Base-by-base conservation (phyloP, 2,329 filamentous ascomycete genomes). In the Paramyrothecium roridum region DNA sequence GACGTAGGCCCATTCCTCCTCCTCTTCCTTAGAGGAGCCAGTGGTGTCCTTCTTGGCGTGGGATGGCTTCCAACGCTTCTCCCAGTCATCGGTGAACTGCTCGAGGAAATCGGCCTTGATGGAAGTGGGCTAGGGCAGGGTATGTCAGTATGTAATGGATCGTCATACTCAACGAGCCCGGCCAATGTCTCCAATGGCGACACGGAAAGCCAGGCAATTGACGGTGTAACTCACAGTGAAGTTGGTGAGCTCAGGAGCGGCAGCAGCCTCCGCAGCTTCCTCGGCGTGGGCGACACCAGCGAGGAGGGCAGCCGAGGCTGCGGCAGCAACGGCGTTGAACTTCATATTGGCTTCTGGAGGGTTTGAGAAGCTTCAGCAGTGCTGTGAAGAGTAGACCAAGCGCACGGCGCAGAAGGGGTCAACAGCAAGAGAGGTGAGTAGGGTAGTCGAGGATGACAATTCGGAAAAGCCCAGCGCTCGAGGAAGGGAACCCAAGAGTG, bases 11-110 rank as follows among this genome's bases (percentile, higher is more conserved):
- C 95, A 98, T 72, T 98, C 93, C 71, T 96, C 91, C 34, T 70
- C 68, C 12, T 62, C 63, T 63, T 96, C 91, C 58, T 87, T 86
- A 71, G 83, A 84, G 63, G 88, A 85, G 68, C 90, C 90, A 68
- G 79, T 76, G 61, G 75, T 81, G 63, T 93, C 89, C 86, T 99
- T 99, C 86, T 98, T 98, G 64, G 95, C 95, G 73, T 95, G 89
- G 50, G 93, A 98, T 56, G 89, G 85, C 78, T 93, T 92, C 95
- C 95, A 99, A 78, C 93, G 84, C 63, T 83, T 79, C 65, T 97
- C 89, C 93, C 93, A 98, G 77, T 91, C 93, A 65, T 96, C 90
- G 77, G 91, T 96, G 81, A 99, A 99, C 77, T 99, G 95, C 81
- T 99, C 95, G 62, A 98, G 80, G 85, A 99, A 99, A 58, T 92